phyloP scores from a whole-genome alignment of 225 moss, liverwort and hornwort genomes.

The Straminergon stramineum region DNA sequence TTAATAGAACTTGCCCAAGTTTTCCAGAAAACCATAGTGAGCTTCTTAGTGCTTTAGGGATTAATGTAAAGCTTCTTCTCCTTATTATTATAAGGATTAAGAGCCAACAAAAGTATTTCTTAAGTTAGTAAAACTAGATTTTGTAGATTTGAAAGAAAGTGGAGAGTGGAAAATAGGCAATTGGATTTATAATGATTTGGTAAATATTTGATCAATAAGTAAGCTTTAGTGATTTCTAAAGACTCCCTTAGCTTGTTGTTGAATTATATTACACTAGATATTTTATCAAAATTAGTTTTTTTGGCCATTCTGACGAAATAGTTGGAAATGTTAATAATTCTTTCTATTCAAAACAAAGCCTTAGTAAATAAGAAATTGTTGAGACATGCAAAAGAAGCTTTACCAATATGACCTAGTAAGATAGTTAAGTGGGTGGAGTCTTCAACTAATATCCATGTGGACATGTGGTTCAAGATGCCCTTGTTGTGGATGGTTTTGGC shows the following conservation, averaged over 20 bases:
- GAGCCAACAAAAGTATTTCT: not conserved
- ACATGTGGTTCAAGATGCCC: not conserved
- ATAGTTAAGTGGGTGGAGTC: not conserved
- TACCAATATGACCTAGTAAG: not conserved
- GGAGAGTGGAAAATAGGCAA: not conserved
- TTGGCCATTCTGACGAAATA: not conserved
- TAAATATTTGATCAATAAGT: not conserved
- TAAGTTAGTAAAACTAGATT: not conserved
- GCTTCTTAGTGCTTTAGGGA: rapidly evolving
- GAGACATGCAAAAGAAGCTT: not conserved
- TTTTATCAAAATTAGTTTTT: not conserved
- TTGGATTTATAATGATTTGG: not conserved
- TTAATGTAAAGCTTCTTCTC: not conserved
- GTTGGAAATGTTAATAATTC: not conserved
- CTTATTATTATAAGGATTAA: not conserved
- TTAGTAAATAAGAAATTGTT: not conserved
- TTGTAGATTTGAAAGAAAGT: not conserved
- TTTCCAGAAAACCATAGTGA: not conserved
- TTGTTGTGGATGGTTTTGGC: not conserved
- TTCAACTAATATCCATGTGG: not conserved
- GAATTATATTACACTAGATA: not conserved
- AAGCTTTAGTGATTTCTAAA: not conserved
- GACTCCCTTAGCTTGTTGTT: not conserved
- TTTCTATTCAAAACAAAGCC: not conserved
- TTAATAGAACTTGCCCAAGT: not conserved